Percentiles rank a stretch among this genome's conserved stretches.
Evolutionary conservation across 2,329 filamentous ascomycete genomes (phyloP).

Genomic region (Penicillium vulpinum): DNA sequence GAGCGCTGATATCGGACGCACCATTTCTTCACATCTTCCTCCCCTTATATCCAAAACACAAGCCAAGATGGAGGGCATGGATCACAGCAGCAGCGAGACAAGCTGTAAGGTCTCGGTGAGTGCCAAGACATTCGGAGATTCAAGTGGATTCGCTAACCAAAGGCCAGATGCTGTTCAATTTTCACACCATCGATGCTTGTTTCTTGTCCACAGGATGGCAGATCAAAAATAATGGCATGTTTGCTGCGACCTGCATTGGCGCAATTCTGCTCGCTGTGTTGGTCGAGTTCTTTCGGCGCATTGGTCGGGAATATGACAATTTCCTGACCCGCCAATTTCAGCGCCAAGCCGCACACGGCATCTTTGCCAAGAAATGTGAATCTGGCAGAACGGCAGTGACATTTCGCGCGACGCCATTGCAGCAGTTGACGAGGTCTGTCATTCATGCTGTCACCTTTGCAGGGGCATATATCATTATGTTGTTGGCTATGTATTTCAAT

Average conservation of each 20-base stretch:
- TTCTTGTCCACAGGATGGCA: conserved; percentile 23
- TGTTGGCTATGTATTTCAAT: conserved; percentile 24
- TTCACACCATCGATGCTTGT: conserved; percentile 31
- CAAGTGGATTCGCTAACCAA: conserved; percentile 3
- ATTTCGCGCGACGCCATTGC: conserved; percentile 19
- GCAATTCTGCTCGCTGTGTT: conserved; percentile 18
- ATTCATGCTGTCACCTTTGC: conserved; percentile 22
- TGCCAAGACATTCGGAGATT: conserved; percentile 13
- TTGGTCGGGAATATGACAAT: conserved; percentile 19
- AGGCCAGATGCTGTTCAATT: conserved; percentile 33
- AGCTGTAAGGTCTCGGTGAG: conserved; percentile 31
- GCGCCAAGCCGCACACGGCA: conserved; percentile 20
- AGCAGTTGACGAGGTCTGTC: conserved; percentile 16
- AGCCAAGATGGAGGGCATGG: conserved; percentile 21
- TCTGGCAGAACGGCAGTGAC: conserved; percentile 4
- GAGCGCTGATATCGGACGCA: neutral
- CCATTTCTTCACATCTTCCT: neutral
- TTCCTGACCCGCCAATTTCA: conserved; percentile 22
- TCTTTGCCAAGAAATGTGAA: conserved; percentile 10
- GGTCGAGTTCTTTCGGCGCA: conserved; percentile 17
- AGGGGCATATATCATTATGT: conserved; percentile 20
- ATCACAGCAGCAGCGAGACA: conserved; percentile 17
- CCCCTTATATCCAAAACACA: neutral
- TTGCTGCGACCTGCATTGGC: conserved; percentile 20
- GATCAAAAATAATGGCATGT: conserved; percentile 23